Percentiles rank a stretch among this genome's conserved stretches.
phyloP scores from a whole-genome alignment of 371 early-diverging fungal species.

The Hamiltosporidium magnivora region DNA sequence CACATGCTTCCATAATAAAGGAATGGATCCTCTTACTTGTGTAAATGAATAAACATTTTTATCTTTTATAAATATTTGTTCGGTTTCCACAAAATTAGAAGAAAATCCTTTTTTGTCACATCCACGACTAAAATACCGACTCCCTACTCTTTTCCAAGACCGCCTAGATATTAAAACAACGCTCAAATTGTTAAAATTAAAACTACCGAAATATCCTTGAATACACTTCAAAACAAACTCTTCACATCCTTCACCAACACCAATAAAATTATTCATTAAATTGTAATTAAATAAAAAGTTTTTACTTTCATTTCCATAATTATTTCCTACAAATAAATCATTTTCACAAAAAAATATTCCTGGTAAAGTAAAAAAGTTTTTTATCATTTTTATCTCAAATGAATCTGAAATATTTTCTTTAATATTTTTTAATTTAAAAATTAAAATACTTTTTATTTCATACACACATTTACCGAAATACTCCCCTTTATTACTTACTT shows the following conservation, averaged over 20 bases:
- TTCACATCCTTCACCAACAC: background rate
- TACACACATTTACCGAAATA: too few relatives aligned
- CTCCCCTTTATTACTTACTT: too few relatives aligned
- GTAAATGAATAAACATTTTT: slow-evolving; percentile 60
- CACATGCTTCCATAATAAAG: slow-evolving; percentile 81
- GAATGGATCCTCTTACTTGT: slow-evolving; percentile 90
- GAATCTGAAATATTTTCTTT: too few relatives aligned
- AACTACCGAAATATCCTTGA: background rate
- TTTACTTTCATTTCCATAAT: too few relatives aligned
- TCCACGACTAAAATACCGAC: slow-evolving; percentile 83
- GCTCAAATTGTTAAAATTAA: background rate
- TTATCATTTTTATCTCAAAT: too few relatives aligned
- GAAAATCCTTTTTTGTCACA: slow-evolving; percentile 76
- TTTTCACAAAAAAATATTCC: too few relatives aligned
- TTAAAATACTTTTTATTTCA: too few relatives aligned
- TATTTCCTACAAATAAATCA: too few relatives aligned
- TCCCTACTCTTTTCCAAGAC: slow-evolving; percentile 57
- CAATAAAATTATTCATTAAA: background rate
- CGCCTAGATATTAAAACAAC: slow-evolving; percentile 46
- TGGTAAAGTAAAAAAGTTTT: too few relatives aligned
- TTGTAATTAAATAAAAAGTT: slow-evolving; percentile 6
- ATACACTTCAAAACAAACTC: background rate
- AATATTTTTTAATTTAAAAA: too few relatives aligned
- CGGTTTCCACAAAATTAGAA: slow-evolving; percentile 92
- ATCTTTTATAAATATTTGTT: slow-evolving; percentile 63